Percentiles rank a stretch among this genome's conserved stretches.
Evolutionary conservation across 352 stramenopile species (phyloP).

Genomic region (Phytopythium cucurbitacearum): DNA sequence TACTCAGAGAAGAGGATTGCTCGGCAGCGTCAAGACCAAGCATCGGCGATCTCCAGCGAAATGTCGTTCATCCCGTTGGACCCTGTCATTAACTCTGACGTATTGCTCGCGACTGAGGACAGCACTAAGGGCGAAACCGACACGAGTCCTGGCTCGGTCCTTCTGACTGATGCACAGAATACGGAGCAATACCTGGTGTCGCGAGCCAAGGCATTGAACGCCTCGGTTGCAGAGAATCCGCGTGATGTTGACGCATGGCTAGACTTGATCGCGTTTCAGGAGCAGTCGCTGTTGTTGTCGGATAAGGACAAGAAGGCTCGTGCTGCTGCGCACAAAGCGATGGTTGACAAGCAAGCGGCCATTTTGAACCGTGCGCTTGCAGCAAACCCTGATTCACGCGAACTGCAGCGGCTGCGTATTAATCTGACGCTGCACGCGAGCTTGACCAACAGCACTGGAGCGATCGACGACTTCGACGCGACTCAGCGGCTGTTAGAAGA

Average conservation of each 20-base stretch:
- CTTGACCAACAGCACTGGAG: background rate
- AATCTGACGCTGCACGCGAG: slow-evolving; percentile 34
- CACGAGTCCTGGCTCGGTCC: slow-evolving; percentile 15
- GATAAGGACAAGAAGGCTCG: slow-evolving; percentile 18
- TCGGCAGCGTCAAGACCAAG: slow-evolving; percentile 2
- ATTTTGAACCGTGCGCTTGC: slow-evolving; percentile 53
- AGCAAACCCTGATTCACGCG: slow-evolving; percentile 39
- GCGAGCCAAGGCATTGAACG: slow-evolving; percentile 47
- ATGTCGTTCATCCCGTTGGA: slow-evolving; percentile 64
- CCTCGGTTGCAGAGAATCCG: slow-evolving; percentile 29
- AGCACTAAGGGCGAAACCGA: background rate
- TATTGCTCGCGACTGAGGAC: background rate
- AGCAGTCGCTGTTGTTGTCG: slow-evolving; percentile 42
- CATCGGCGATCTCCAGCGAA: slow-evolving; percentile 9
- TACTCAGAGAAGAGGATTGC: slow-evolving; percentile 59
- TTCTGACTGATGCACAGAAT: slow-evolving; percentile 63
- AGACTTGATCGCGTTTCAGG: slow-evolving; percentile 72
- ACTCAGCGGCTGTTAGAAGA: slow-evolving; percentile 35
- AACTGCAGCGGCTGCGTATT: slow-evolving; percentile 42
- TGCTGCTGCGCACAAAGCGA: slow-evolving; percentile 17
- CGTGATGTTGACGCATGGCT: slow-evolving; percentile 51
- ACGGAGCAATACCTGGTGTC: slow-evolving; percentile 60
- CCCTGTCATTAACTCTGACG: slow-evolving; percentile 25
- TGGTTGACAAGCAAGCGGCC: slow-evolving; percentile 61
- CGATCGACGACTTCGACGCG: slow-evolving; percentile 23